Evolutionary conservation across 306 rosid species (phyloP).

Genomic region (Inga oerstediana): DNA sequence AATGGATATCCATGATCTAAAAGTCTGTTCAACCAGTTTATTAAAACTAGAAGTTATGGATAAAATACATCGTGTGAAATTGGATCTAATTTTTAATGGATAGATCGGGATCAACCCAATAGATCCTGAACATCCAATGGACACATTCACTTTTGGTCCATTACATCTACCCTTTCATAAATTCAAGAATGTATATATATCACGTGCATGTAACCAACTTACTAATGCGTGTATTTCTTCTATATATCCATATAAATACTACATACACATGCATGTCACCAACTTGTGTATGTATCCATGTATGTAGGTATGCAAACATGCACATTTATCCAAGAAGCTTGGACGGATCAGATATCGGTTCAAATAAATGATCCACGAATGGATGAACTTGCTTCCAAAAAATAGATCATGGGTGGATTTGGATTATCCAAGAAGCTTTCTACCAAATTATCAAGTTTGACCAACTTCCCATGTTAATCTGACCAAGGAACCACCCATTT

Average conservation of each 20-base stretch:
- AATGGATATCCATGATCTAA: neutral
- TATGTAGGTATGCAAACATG: no score
- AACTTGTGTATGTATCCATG: no score
- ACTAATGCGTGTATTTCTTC: no score
- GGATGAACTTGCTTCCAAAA: neutral
- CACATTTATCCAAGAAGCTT: neutral
- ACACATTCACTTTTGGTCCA: neutral
- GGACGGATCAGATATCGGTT: neutral
- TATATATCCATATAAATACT: no score
- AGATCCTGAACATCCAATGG: neutral
- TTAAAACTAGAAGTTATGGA: neutral
- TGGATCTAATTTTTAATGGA: neutral
- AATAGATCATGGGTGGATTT: neutral
- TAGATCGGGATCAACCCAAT: neutral
- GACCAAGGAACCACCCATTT: no score
- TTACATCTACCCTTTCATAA: no score
- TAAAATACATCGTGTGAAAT: neutral
- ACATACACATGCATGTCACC: no score
- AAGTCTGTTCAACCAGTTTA: neutral
- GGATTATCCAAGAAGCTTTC: neutral
- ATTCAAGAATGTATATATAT: no score
- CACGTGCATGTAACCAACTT: no score
- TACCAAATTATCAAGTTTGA: neutral
- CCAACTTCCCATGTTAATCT: no score
- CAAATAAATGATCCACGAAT: neutral